A percentile compares a stretch with the other conserved stretches of the same genome.
Conservation (phyloP, 495 filamentous ascomycete genomes). For the Xylaria flabelliformis region DNA sequence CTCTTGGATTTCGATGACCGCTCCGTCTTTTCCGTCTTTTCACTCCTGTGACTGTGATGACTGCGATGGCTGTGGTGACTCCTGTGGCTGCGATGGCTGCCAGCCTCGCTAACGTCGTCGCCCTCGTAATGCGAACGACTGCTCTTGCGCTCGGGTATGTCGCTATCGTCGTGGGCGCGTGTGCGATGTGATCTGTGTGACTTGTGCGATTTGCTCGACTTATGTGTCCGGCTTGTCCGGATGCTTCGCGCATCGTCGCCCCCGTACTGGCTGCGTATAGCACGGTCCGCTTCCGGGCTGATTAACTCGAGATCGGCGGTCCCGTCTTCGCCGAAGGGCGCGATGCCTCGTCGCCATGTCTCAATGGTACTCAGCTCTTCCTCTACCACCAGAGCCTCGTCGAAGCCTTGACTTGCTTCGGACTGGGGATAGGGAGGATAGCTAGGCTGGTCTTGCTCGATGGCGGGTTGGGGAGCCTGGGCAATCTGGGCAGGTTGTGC, state of each 20-base stretch:
- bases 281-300: conserved; percentile 73
- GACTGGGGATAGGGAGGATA: conserved; percentile 33
- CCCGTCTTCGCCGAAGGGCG: conserved; percentile 63
- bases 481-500: conserved; percentile 28
- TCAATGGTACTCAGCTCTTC: conserved; percentile 72
- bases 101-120: conserved; percentile 33
- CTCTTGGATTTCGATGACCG: conserved; percentile 39
- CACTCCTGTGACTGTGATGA: conserved; percentile 41
- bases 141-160: conserved; percentile 40
- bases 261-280: conserved; percentile 48
- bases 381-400: conserved; percentile 58
- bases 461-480: neutral
- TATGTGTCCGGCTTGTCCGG: conserved; percentile 33
- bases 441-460: neutral
- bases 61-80: conserved; percentile 38
- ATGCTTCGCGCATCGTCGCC: conserved; percentile 42
- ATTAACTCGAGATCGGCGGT: conserved; percentile 87
- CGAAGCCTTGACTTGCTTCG: conserved; percentile 44
- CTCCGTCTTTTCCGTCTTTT: conserved; percentile 37
- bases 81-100: conserved; percentile 36
- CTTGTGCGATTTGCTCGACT: conserved; percentile 38
- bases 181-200: conserved; percentile 41
- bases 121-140: conserved; percentile 33
- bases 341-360: conserved; percentile 82
- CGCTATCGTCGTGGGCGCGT: conserved; percentile 28